Base-by-base conservation (phyloP, 768 basidiomycete species). In the Xerocomellus amylosporus region DNA sequence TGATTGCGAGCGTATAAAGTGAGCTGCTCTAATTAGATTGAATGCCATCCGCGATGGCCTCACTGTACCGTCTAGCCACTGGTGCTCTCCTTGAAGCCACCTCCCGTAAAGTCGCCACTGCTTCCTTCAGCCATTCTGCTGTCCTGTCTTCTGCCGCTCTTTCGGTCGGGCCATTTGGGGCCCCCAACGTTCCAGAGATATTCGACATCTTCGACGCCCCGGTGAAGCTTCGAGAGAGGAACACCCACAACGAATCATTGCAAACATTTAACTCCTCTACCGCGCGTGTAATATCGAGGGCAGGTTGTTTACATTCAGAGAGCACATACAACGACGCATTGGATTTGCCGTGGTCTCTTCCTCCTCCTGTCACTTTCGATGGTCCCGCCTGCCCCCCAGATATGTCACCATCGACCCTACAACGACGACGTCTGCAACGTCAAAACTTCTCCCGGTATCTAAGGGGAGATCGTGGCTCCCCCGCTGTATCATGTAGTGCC, bases 121-220 rank as follows among this genome's bases (percentile, higher is more conserved):
- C 51, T 48, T 58, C 55, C 31, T 61, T 54, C 46, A 55, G 37
- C 39, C 57, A 45, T 45, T 65, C 61, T 10, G 58, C 60, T 20
- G 54, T 45, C 22, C 39, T 47, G 22, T 51, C 64, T 28, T 52
- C 52, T 26, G 15, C 53, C 5, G 22, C 38, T 34, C 51, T 61
- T 34, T 40, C 59, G 4, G 20, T 43, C 7, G 43, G 43, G 26
- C 30, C 44, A 14, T 46, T 46, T 12, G 54, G 39, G 15, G 37
- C 36, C 38, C 49, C 68, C 22, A 61, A 58, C 15, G 51, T 68
- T 19, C 66, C 67, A 12, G 70, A 69, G 40, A 77, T 79, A 45
- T 74, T 77, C 56, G 80, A 82, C 62, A 79, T 83, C 54, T 80
- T 80, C 60, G 80, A 82, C 54, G 79, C 73, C 22, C 77, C 79